Evolutionary conservation across 1,284 basidiomycete genomes (phyloP).

Genomic region (Exsudoporus floridanus): DNA sequence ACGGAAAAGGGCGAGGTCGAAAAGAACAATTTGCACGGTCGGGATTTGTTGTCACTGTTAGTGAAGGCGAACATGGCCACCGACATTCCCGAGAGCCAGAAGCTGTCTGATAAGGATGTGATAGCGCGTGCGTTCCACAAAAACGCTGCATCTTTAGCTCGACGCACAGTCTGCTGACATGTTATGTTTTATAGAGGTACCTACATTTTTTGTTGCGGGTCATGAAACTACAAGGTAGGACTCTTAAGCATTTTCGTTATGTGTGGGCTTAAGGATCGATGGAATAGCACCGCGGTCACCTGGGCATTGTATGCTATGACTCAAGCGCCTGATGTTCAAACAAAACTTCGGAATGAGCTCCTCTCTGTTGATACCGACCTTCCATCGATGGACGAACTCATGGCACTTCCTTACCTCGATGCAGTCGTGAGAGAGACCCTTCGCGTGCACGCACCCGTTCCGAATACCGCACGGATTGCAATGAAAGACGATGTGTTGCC

Average conservation of each 20-base stretch:
- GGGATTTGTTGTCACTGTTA: constrained; percentile 55
- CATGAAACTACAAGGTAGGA: constrained; percentile 74
- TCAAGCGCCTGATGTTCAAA: constrained; percentile 54
- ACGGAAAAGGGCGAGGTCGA: constrained; percentile 19
- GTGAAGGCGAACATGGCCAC: constrained; percentile 64
- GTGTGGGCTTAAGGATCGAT: background rate
- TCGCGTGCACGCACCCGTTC: constrained; percentile 63
- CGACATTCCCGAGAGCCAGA: constrained; percentile 56
- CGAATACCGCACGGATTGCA: constrained; percentile 51
- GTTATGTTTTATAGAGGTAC: constrained; percentile 34
- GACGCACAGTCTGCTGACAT: background rate
- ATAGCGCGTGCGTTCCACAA: constrained; percentile 57
- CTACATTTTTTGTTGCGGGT: constrained; percentile 53
- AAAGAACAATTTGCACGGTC: constrained; percentile 34
- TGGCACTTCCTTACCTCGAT: constrained; percentile 59
- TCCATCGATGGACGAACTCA: constrained; percentile 62
- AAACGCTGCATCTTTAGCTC: background rate
- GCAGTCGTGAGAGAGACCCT: constrained; percentile 67
- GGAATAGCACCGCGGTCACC: constrained; percentile 46
- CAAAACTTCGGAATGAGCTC: constrained; percentile 69
- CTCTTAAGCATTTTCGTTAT: too few relatives aligned
- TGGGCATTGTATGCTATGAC: constrained; percentile 70
- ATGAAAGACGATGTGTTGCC: constrained; percentile 60
- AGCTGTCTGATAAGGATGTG: constrained; percentile 73
- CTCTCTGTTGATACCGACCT: constrained; percentile 45